These are phyloP conservation scores for Pseudotsuga menziesii DNA, from an alignment of 75 land plant genomes.

Conservation along the genomic window DNA sequence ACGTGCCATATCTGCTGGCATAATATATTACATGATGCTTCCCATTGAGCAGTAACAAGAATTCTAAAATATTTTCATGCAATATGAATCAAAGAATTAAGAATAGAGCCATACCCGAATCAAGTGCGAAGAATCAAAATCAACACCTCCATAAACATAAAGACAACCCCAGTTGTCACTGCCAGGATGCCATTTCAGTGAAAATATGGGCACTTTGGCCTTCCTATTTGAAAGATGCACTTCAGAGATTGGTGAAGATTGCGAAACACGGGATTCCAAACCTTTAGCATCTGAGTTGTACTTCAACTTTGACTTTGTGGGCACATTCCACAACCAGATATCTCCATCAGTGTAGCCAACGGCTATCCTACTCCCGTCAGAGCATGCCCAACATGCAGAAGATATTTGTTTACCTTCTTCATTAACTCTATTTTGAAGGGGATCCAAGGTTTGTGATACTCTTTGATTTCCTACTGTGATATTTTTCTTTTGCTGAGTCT, in stretches of 20 bases:
- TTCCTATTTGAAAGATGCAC: constrained; percentile 57
- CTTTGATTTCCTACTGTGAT: constrained; percentile 10
- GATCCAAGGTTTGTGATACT: constrained; percentile 2
- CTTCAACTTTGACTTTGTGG: constrained; percentile 18
- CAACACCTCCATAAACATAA: constrained; percentile 63
- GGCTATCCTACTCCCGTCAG: constrained; percentile 55
- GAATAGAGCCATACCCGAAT: constrained; percentile 34
- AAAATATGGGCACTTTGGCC: constrained; percentile 66
- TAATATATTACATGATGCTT: background rate
- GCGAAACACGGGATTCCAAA: constrained; percentile 11
- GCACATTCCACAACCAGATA: constrained; percentile 58
- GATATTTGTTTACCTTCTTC: constrained; percentile 55
- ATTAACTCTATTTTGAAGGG: constrained; percentile 13
- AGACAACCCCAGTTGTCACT: constrained; percentile 47
- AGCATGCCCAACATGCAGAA: constrained; percentile 82
- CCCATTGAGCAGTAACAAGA: background rate
- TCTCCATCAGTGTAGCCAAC: constrained; percentile 79
- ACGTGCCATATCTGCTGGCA: background rate
- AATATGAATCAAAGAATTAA: background rate
- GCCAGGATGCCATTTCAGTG: constrained; percentile 46
- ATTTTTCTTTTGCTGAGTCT: constrained; percentile 8
- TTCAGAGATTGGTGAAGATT: constrained; percentile 44
- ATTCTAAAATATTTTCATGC: background rate
- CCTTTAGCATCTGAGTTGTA: constrained; percentile 7
- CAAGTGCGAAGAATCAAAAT: constrained; percentile 24